Evolutionary conservation across 2,329 filamentous ascomycete species (phyloP).

Genomic region (Chaetomiaceae sp.): DNA sequence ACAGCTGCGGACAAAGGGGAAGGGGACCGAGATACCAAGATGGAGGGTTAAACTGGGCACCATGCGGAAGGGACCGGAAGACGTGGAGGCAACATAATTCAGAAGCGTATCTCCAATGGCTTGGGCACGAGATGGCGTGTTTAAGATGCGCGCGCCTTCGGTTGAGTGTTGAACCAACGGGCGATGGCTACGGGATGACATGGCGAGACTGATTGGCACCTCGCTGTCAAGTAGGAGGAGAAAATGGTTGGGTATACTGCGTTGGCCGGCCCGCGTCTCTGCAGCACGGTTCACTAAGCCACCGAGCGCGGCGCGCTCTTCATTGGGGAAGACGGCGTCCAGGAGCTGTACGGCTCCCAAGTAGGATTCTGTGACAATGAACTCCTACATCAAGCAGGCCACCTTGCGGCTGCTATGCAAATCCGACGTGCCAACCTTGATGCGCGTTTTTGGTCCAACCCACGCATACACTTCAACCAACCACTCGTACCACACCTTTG

Average conservation of each 20-base stretch:
- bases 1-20: constrained; percentile 49
- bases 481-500: constrained; percentile 99
- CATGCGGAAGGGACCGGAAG: no score
- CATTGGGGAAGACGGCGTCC: background rate
- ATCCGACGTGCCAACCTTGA: constrained; percentile 61
- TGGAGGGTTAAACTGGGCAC: constrained; percentile 44
- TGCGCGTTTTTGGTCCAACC: constrained; percentile 51
- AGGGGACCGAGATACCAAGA: constrained; percentile 51
- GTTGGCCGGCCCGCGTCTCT: background rate
- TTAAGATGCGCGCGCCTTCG: no score
- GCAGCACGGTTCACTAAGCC: background rate
- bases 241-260: background rate
- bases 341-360: background rate
- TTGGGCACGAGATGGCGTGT: no score
- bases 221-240: background rate
- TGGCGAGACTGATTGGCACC: background rate
- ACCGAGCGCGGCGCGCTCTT: background rate
- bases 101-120: no score
- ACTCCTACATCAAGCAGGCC: constrained; percentile 60
- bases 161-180: no score
- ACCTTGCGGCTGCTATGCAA: constrained; percentile 63
- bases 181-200: background rate
- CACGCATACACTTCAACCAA: constrained; percentile 76
- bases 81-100: background rate
- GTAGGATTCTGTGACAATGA: background rate